These are phyloP conservation scores for Aspergillus heteromorphus DNA, from an alignment of 495 filamentous ascomycete species.

Conservation along the genomic window DNA sequence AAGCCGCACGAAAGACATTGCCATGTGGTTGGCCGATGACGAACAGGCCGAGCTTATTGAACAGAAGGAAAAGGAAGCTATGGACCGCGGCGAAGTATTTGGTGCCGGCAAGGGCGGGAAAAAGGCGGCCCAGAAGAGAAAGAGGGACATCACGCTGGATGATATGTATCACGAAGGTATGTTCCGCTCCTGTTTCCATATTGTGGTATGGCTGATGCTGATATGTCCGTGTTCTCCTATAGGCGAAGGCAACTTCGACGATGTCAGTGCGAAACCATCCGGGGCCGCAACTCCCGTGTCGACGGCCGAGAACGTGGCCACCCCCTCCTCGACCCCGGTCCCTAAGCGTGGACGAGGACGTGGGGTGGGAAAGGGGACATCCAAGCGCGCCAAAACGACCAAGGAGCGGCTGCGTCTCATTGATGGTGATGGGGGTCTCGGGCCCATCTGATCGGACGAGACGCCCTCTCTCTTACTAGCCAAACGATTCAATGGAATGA, in stretches of 20 bases:
- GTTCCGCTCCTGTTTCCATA: slow-evolving; percentile 20
- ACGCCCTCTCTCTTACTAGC: slow-evolving; percentile 17
- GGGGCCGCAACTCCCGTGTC: slow-evolving; percentile 77
- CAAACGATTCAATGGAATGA: slow-evolving; percentile 18
- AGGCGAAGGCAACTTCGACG: slow-evolving; percentile 95
- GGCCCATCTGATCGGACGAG: slow-evolving; percentile 17
- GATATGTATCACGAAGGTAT: slow-evolving; percentile 98
- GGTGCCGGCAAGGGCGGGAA: slow-evolving; percentile 51
- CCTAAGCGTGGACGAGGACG: slow-evolving; percentile 50
- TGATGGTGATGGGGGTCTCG: slow-evolving; percentile 62
- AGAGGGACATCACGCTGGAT: slow-evolving; percentile 79
- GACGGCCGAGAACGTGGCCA: slow-evolving; percentile 38
- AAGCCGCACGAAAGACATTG: slow-evolving; percentile 92
- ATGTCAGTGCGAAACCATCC: slow-evolving; percentile 70
- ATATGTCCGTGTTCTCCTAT: slow-evolving; percentile 1
- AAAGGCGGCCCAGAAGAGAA: slow-evolving; percentile 52
- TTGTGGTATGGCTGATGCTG: not conserved
- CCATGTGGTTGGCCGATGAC: slow-evolving; percentile 94
- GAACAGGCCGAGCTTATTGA: slow-evolving; percentile 90
- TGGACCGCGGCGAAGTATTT: slow-evolving; percentile 49
- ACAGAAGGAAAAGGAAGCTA: slow-evolving; percentile 76
- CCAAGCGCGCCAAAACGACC: slow-evolving; percentile 86
- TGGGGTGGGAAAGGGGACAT: slow-evolving; percentile 43
- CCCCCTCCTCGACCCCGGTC: slow-evolving; percentile 44
- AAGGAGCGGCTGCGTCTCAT: slow-evolving; percentile 85